phyloP scores from a whole-genome alignment of 1,139 yeast species.

The Blastobotrys persicus region DNA sequence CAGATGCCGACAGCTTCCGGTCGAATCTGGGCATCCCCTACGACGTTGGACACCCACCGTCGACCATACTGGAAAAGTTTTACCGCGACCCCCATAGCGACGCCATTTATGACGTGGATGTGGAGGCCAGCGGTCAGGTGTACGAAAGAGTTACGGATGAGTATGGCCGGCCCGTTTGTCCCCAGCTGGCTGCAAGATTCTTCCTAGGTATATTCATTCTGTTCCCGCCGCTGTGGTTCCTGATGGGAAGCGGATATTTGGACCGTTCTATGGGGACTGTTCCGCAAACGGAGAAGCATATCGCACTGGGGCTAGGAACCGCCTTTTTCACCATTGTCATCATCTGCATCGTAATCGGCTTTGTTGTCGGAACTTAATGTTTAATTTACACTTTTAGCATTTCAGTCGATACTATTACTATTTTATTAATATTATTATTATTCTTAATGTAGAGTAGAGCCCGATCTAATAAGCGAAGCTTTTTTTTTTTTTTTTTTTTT shows the following conservation, averaged over 20 bases:
- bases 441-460: no score
- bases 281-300: conserved; percentile 32
- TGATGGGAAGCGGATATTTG: conserved; percentile 38
- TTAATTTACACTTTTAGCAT: background rate
- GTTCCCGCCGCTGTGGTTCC: conserved; percentile 42
- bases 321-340: conserved; percentile 30
- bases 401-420: no score
- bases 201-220: conserved; percentile 27
- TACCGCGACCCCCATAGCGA: background rate
- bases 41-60: conserved; percentile 3
- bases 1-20: conserved; percentile 1
- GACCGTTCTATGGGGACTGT: conserved; percentile 36
- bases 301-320: conserved; percentile 30
- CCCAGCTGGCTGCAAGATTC: conserved; percentile 18
- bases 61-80: background rate
- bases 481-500: no score
- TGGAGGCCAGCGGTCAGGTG: conserved; percentile 5
- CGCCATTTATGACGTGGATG: conserved; percentile 2
- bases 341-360: conserved; percentile 33
- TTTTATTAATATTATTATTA: no score
- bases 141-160: conserved; percentile 7
- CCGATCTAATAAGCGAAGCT: no score
- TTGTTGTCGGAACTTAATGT: conserved; percentile 18
- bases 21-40: conserved; percentile 4
- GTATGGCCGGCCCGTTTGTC: conserved; percentile 22